Conservation (phyloP, 805 yeast genomes). For the Candida mattraensis region DNA sequence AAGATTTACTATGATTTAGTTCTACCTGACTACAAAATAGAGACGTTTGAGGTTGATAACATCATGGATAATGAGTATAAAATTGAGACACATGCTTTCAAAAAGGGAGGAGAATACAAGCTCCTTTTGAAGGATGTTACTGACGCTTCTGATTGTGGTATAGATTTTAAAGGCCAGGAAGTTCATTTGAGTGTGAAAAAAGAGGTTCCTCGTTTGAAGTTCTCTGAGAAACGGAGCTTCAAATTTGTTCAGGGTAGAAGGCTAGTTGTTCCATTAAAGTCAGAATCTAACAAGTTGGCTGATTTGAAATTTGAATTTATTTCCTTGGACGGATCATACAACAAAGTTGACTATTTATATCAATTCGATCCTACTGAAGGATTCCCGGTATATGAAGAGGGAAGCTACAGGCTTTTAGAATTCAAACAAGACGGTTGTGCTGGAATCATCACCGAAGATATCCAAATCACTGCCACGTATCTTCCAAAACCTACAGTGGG, state of each 20-base stretch:
- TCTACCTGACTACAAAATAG: constrained; percentile 49
- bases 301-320: constrained; percentile 35
- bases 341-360: constrained; percentile 8
- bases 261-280: constrained; percentile 54
- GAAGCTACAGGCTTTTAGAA: constrained; percentile 40
- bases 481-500: constrained; percentile 31
- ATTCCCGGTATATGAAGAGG: constrained; percentile 39
- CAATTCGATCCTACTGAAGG: constrained; percentile 26
- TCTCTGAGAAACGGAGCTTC: constrained; percentile 31
- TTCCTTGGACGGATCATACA: constrained; percentile 23
- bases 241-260: constrained; percentile 62
- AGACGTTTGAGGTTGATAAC: constrained; percentile 41
- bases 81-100: constrained; percentile 55
- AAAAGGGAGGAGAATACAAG: constrained; percentile 71
- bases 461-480: constrained; percentile 26
- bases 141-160: constrained; percentile 79
- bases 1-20: constrained; percentile 66
- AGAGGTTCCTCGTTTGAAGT: constrained; percentile 56
- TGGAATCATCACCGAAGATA: constrained; percentile 36
- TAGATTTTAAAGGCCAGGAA: constrained; percentile 64
- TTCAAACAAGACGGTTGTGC: constrained; percentile 46
- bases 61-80: constrained; percentile 38
- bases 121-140: constrained; percentile 61
- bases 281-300: constrained; percentile 32
- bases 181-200: constrained; percentile 66